Evolutionary conservation across 1,284 basidiomycete genomes (phyloP).

Genomic region (Neolentinus lepideus): DNA sequence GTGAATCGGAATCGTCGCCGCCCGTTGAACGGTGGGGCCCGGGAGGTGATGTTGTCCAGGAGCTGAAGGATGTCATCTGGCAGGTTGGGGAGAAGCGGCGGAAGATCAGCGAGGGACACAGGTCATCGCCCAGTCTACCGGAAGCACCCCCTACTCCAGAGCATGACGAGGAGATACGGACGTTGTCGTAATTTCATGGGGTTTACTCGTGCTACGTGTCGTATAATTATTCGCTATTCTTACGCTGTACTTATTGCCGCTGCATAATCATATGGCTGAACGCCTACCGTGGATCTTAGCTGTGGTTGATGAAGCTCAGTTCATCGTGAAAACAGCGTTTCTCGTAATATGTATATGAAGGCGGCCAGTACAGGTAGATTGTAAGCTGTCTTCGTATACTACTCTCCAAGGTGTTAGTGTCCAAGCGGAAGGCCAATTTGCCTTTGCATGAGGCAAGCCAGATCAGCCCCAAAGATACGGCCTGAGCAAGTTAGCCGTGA

Average conservation of each 20-base stretch:
- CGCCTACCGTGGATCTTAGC: neutral
- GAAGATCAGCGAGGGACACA: slow-evolving; percentile 32
- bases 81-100: slow-evolving; percentile 67
- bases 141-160: neutral
- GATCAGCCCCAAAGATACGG: too few species aligned
- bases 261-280: neutral
- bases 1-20: slow-evolving; percentile 6
- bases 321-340: too few species aligned
- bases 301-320: too few species aligned
- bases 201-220: neutral
- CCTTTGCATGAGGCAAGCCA: too few species aligned
- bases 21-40: slow-evolving; percentile 54
- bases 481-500: too few species aligned
- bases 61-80: slow-evolving; percentile 79
- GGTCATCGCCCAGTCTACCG: neutral
- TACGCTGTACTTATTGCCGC: neutral
- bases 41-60: slow-evolving; percentile 72
- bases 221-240: neutral
- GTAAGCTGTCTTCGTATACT: too few species aligned
- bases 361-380: too few species aligned
- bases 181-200: slow-evolving; percentile 1
- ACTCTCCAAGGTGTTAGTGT: too few species aligned
- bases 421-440: too few species aligned
- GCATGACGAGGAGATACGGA: neutral
- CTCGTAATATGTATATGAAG: too few species aligned